phyloP scores from a whole-genome alignment of 371 early-diverging fungal genomes.

The Basidiobolus meristosporus region DNA sequence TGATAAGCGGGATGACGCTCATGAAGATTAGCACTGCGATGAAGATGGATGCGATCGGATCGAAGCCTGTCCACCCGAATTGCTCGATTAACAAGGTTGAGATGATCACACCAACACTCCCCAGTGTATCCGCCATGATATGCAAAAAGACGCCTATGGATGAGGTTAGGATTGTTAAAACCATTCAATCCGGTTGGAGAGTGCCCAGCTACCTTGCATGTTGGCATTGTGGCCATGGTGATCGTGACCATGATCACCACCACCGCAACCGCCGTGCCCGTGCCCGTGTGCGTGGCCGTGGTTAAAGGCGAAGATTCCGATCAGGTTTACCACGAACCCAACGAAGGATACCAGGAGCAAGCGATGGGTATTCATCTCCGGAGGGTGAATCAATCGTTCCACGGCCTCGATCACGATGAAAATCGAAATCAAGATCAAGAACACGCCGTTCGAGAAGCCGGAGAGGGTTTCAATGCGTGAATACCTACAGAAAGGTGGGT shows the following conservation, averaged over 20 bases:
- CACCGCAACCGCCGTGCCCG: conserved; percentile 20
- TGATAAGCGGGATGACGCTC: conserved; percentile 70
- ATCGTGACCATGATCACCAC: conserved; percentile 18
- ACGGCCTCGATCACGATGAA: conserved; percentile 81
- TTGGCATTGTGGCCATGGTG: conserved; percentile 25
- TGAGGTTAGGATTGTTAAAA: conserved; percentile 18
- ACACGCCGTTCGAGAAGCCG: conserved; percentile 81
- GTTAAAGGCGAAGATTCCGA: conserved; percentile 85
- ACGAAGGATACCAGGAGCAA: conserved; percentile 71
- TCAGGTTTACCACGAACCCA: conserved; percentile 78
- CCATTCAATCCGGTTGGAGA: conserved; percentile 4
- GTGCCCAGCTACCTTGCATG: conserved; percentile 7
- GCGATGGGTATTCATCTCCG: conserved; percentile 69
- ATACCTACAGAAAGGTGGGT: conserved; percentile 21
- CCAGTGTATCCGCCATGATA: conserved; percentile 86
- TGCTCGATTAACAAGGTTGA: conserved; percentile 74
- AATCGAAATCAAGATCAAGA: conserved; percentile 68
- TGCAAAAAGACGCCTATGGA: conserved; percentile 91
- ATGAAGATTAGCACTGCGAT: conserved; percentile 75
- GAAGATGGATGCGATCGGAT: conserved; percentile 85
- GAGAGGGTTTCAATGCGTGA: conserved; percentile 79
- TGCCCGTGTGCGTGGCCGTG: conserved; percentile 59
- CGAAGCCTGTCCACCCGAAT: conserved; percentile 88
- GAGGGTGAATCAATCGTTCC: conserved; percentile 66
- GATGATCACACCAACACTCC: conserved; percentile 87